Base-by-base conservation (phyloP, 257 asterid genomes). In the Prunella vulgaris region DNA sequence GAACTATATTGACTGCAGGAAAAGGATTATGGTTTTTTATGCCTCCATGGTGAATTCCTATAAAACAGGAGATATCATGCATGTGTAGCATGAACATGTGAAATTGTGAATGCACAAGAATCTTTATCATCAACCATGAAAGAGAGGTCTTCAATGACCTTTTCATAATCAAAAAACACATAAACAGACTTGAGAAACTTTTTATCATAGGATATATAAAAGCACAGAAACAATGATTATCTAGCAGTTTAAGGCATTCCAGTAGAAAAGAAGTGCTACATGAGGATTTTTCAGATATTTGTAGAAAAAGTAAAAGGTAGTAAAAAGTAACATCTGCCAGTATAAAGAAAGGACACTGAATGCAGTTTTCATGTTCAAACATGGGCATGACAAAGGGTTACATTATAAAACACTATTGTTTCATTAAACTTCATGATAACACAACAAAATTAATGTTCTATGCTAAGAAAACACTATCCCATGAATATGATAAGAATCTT, bases 161-260 rank as follows among this genome's bases (percentile, higher is more conserved):
- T 49, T 7, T 15, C 56, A 12, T 49, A 49, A 18, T 49, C 3
- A 12, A 18, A 15, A 5, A 18, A 49, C 56, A 6, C 17, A 17
- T n/a, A 6, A 49, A 10, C 56, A 15, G 4, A 49, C 56, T 4
- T 5, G 24, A 17, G 4, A 49, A 49, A 10, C 56, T 7, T 51
- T 44, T 44, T 44, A 44, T 51, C 13, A 13, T 17, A 8, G 18
- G 12, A 61, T 42, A 20, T 33, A 64, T 38, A n/a, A 48, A n/a
- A 62, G 30, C 21, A 32, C 27, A 10, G 12, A 46, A 18, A 59
- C 9, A 25, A 64, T n/a, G 33, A 18, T 60, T 54, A 30, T 90
- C 90, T 87, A 90, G 74, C 90, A 78, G 64, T 85, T 83, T 51
- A 87, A 73, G 69, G 74, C 70, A 71, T 68, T 73, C 95, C 95